Evolutionary conservation across 2,329 filamentous ascomycete species (phyloP).

Genomic region (Cytospora mali): DNA sequence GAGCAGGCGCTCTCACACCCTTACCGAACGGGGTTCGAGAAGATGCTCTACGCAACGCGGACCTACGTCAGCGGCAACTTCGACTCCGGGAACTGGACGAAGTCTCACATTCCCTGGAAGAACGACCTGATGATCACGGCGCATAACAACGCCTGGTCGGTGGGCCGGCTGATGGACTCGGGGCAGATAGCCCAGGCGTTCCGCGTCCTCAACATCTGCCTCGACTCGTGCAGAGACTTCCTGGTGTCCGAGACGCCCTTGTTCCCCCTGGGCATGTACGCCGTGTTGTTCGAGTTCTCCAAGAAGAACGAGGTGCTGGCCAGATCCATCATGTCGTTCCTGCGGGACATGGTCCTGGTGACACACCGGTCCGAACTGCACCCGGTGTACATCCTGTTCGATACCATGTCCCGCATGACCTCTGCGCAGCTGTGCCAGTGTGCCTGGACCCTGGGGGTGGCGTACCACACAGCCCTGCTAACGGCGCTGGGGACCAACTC

Average conservation of each 20-base stretch:
- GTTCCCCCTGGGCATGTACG: constrained; percentile 14
- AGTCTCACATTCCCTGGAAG: constrained; percentile 13
- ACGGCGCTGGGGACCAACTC: neutral
- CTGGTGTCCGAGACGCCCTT: neutral
- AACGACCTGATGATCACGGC: constrained; percentile 1
- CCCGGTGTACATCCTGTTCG: constrained; percentile 1
- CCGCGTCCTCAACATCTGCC: constrained; percentile 4
- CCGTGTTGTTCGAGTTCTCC: constrained; percentile 17
- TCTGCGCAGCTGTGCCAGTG: constrained; percentile 6
- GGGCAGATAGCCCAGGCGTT: constrained; percentile 13
- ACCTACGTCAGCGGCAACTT: constrained; percentile 17
- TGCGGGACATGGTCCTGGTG: constrained; percentile 13
- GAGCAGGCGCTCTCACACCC: neutral
- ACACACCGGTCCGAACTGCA: neutral
- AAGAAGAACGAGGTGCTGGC: constrained; percentile 1
- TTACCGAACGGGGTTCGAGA: neutral
- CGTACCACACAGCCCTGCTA: neutral
- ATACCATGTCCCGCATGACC: constrained; percentile 2
- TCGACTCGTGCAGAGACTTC: constrained; percentile 9
- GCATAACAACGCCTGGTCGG: constrained; percentile 14
- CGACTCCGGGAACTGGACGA: constrained; percentile 10
- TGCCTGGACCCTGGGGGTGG: constrained; percentile 4
- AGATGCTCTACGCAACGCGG: constrained; percentile 4
- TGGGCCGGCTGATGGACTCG: constrained; percentile 14
- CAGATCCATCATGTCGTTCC: constrained; percentile 2